Percentiles rank a stretch among this genome's conserved stretches.
These are phyloP conservation scores for Ceratocystis harringtonii DNA, from an alignment of 2,329 filamentous ascomycete species.

Conservation along the genomic window DNA sequence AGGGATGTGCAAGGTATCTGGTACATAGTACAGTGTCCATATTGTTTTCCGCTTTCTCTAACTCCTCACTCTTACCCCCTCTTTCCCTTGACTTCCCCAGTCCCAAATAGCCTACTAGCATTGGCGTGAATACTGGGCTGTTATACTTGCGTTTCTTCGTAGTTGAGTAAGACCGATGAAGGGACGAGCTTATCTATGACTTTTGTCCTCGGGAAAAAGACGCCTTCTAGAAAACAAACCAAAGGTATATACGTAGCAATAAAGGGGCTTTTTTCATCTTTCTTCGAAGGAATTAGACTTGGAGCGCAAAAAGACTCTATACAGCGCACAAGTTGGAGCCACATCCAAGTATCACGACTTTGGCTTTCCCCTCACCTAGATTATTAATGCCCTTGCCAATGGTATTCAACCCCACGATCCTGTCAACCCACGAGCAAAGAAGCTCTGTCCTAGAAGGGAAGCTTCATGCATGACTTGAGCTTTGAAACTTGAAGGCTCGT, in stretches of 20 bases:
- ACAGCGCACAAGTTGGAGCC: neutral
- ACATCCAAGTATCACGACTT: neutral
- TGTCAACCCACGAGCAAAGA: neutral
- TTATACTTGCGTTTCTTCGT: neutral
- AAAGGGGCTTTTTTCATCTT: neutral
- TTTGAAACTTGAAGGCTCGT: neutral
- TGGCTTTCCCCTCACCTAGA: neutral
- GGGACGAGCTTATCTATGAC: neutral
- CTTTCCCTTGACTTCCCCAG: neutral
- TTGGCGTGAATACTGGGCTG: neutral
- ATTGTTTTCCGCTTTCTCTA: neutral
- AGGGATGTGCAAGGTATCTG: neutral
- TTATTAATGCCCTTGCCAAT: neutral
- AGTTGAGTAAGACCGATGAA: neutral
- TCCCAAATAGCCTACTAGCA: neutral
- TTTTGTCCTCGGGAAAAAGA: neutral
- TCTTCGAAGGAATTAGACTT: neutral
- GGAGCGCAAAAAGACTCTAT: neutral
- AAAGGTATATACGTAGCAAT: neutral
- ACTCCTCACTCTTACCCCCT: neutral
- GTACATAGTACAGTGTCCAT: neutral
- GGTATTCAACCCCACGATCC: neutral
- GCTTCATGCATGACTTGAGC: neutral
- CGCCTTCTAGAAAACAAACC: neutral
- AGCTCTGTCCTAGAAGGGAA: constrained; percentile 1